These are phyloP conservation scores for Aspergillus avenaceus DNA, from an alignment of 495 filamentous ascomycete genomes.

Conservation along the genomic window DNA sequence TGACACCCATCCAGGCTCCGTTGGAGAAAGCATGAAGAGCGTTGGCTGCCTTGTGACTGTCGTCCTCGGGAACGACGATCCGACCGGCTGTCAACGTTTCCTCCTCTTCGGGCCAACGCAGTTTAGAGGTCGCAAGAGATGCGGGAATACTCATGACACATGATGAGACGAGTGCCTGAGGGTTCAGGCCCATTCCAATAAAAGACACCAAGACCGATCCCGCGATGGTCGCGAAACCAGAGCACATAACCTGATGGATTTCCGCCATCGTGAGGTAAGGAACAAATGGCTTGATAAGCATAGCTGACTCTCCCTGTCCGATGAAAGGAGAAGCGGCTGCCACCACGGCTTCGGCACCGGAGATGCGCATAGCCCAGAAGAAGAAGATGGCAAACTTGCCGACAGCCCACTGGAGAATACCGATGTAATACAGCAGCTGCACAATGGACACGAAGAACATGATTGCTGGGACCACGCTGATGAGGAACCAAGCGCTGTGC, in stretches of 20 bases:
- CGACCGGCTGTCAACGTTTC: conserved; percentile 76
- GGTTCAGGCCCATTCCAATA: conserved; percentile 72
- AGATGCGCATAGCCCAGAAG: conserved; percentile 85
- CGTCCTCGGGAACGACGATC: conserved; percentile 70
- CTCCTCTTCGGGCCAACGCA: conserved; percentile 84
- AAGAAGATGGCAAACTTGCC: conserved; percentile 83
- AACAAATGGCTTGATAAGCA: conserved; percentile 86
- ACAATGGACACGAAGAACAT: conserved; percentile 91
- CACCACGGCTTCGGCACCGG: conserved; percentile 88
- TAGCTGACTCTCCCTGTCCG: conserved; percentile 88
- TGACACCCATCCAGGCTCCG: conserved; percentile 83
- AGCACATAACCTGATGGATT: conserved; percentile 87
- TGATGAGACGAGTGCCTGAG: conserved; percentile 83
- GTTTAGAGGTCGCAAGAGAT: conserved; percentile 78
- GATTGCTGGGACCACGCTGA: conserved; percentile 72
- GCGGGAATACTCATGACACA: conserved; percentile 89
- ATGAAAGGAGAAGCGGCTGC: conserved; percentile 94
- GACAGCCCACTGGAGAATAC: conserved; percentile 82
- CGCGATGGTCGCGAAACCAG: conserved; percentile 62
- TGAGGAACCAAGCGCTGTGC: conserved; percentile 59
- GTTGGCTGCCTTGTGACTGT: conserved; percentile 66
- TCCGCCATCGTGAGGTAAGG: conserved; percentile 78
- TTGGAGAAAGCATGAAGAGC: conserved; percentile 81
- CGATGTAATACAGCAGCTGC: conserved; percentile 74
- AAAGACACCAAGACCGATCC: conserved; percentile 79